phyloP scores from a whole-genome alignment of 768 basidiomycete species.

The Gloeostereum incarnatum region DNA sequence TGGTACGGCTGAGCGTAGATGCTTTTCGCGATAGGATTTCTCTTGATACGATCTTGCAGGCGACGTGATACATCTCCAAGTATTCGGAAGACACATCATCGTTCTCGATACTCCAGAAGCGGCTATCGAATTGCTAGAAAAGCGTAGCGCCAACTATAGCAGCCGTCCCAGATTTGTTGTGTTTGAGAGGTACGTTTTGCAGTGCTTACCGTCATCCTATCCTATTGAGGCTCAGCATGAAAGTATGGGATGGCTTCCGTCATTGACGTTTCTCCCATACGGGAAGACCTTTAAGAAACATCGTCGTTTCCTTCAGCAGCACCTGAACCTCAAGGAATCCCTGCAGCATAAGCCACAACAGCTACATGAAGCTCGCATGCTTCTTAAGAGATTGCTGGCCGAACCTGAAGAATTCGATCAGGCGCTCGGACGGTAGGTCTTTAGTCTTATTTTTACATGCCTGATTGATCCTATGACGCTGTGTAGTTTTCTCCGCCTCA shows the following conservation, averaged over 20 bases:
- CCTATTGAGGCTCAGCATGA: neutral
- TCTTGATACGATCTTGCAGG: too few relatives aligned
- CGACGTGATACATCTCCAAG: constrained; percentile 12
- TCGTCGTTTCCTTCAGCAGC: constrained; percentile 15
- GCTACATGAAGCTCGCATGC: constrained; percentile 15
- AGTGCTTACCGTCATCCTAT: neutral
- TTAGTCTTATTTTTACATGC: neutral
- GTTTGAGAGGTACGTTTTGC: constrained; percentile 10
- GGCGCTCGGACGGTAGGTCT: constrained; percentile 19
- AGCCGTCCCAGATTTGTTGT: constrained; percentile 17
- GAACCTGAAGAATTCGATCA: constrained; percentile 13
- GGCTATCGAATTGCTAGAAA: constrained; percentile 31
- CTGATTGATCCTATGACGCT: neutral
- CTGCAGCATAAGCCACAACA: constrained; percentile 12
- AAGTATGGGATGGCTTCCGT: constrained; percentile 11
- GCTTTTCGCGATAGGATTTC: too few relatives aligned
- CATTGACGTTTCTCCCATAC: constrained; percentile 13
- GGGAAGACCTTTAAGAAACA: constrained; percentile 15
- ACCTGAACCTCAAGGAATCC: constrained; percentile 14
- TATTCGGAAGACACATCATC: constrained; percentile 13
- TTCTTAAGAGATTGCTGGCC: constrained; percentile 18
- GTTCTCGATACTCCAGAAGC: constrained; percentile 24
- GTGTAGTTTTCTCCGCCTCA: constrained; percentile 5
- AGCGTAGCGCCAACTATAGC: constrained; percentile 25
- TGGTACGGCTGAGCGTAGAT: too few relatives aligned